Evolutionary conservation across 2,329 filamentous ascomycete genomes (phyloP).

Genomic region (Trichophyton benhamiae): DNA sequence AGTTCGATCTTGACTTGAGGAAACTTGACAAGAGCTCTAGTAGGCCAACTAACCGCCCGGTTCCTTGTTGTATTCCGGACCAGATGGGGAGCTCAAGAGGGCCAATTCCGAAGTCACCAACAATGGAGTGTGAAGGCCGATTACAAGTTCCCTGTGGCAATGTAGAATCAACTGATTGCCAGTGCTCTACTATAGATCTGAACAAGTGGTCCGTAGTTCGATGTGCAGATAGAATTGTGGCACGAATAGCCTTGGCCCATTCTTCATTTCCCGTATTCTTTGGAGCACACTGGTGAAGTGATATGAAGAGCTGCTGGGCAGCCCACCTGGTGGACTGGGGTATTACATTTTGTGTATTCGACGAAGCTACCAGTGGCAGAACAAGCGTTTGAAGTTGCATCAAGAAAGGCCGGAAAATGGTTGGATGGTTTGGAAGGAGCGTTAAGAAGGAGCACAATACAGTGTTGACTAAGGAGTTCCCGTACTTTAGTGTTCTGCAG

Average conservation of each 20-base stretch:
- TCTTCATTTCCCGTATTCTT: conserved; percentile 68
- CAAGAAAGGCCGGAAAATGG: conserved; percentile 66
- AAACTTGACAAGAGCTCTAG: conserved; percentile 53
- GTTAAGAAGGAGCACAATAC: conserved; percentile 59
- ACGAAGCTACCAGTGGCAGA: conserved; percentile 51
- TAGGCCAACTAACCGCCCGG: conserved; percentile 55
- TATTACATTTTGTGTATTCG: conserved; percentile 39
- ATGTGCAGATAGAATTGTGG: conserved; percentile 54
- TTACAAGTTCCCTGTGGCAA: conserved; percentile 23
- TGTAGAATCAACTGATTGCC: conserved; percentile 53
- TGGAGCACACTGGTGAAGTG: conserved; percentile 67
- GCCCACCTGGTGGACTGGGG: conserved; percentile 44
- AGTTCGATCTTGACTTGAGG: conserved; percentile 52
- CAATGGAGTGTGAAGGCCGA: conserved; percentile 24
- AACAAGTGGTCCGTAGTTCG: conserved; percentile 63
- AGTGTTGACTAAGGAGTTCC: conserved; percentile 48
- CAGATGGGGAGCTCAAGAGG: conserved; percentile 50
- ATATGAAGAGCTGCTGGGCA: conserved; percentile 53
- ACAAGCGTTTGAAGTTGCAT: conserved; percentile 54
- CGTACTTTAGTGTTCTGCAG: conserved; percentile 24
- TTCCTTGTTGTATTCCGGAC: conserved; percentile 62
- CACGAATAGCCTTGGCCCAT: conserved; percentile 57
- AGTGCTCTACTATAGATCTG: conserved; percentile 66
- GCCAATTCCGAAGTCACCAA: conserved; percentile 30
- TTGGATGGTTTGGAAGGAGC: conserved; percentile 67